Base-by-base conservation (phyloP, 345 rosid species). In the Pelargonium nanum region DNA sequence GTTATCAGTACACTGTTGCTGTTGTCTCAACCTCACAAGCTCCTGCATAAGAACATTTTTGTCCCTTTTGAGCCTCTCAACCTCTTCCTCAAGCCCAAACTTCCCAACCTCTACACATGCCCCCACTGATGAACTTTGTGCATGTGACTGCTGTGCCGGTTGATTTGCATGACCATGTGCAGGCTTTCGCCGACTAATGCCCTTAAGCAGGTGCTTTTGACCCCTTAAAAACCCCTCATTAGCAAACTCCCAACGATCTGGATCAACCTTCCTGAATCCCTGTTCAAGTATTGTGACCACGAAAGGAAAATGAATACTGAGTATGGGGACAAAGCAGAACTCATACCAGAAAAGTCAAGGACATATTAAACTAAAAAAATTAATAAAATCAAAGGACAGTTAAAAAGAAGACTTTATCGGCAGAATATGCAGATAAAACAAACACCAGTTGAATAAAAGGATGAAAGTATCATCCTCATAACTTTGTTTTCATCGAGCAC, bases 81-180 rank as follows among this genome's bases (percentile, higher is more conserved):
- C 84, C 22, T 82, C 87, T 73, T 79, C 84, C 57, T 79, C 80
- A 6, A 82, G 56, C 40, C 84, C 84, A 57, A 79, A 79, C 53
- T 75, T 82, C 24, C 87, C 84, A 60, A 82, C 84, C 66, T 79
- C 84, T 6, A 79, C 87, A 65, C 82, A 77, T 13, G 86, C 78
- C 48, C 48, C 48, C 13, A 74, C 73, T 10, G 77, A 66, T 7
- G 74, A 64, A 22, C 64, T 67, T 50, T 81, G 83, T 6, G 72
- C 66, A n/a, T 68, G 71, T 30, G 75, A 53, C 56, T 55, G 67
- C 12, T 72, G 73, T 16, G 64, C 65, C 12, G 70, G 69, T 19
- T 69, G 85, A 30, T 73, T 60, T 19, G 66, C 68, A 70, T 72
- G 76, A 24, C 81, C 81, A 4, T 77, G 81, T 21, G 34, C 80